Percentiles rank a stretch among this genome's conserved stretches.
Evolutionary conservation across 768 basidiomycete species (phyloP).

Genomic region (Cyclocybe aegerita): DNA sequence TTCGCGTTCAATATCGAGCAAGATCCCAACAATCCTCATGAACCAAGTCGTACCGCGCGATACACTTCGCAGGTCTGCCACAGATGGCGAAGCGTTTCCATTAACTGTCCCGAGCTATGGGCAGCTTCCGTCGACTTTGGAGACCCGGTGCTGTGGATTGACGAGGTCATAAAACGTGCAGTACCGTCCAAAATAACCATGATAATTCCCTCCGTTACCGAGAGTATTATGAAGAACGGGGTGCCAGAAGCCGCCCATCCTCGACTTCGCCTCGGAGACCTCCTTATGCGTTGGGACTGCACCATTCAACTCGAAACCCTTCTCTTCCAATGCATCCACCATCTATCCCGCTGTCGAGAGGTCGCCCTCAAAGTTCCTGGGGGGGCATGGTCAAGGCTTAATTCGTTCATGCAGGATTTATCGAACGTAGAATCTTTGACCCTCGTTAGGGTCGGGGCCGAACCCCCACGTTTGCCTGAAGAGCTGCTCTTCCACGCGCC

Average conservation of each 20-base stretch:
- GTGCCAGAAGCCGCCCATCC: not conserved
- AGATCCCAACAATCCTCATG: not conserved
- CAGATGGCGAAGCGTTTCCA: not conserved
- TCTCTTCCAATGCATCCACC: not conserved
- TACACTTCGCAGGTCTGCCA: not conserved
- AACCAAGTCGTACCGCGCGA: not conserved
- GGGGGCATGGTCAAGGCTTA: not conserved
- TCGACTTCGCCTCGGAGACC: not conserved
- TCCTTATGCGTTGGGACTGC: not conserved
- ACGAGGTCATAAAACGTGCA: not conserved
- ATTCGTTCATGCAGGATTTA: not conserved
- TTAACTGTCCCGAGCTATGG: not conserved
- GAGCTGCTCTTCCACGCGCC: not conserved
- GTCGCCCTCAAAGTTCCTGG: not conserved
- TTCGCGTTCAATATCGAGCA: not conserved
- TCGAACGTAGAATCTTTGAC: not conserved
- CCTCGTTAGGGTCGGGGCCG: not conserved
- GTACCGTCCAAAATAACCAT: not conserved
- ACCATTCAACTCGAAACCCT: not conserved
- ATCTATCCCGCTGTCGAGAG: not conserved
- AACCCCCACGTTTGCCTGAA: not conserved
- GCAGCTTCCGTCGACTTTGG: not conserved
- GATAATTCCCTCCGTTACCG: not conserved
- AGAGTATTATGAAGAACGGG: not conserved
- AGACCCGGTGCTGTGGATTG: not conserved